A percentile compares a stretch with the other conserved stretches of the same genome.
These are phyloP conservation scores for Amylocystis lapponica DNA, from an alignment of 768 basidiomycete genomes.

Conservation along the genomic window DNA sequence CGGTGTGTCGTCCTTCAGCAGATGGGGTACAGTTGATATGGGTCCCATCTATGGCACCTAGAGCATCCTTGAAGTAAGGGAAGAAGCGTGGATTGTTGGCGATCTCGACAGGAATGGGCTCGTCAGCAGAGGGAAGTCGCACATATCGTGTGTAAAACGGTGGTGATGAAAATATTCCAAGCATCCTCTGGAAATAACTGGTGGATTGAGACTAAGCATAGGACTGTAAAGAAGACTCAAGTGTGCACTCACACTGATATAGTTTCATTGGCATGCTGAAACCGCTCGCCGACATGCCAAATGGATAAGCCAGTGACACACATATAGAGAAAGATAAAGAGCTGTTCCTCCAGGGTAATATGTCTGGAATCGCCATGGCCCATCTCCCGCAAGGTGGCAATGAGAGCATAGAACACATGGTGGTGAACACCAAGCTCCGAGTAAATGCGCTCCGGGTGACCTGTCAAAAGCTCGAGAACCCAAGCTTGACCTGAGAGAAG, in stretches of 20 bases:
- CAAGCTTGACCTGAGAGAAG: slow-evolving; percentile 4
- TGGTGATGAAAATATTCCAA: slow-evolving; percentile 19
- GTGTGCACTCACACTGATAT: slow-evolving; percentile 9
- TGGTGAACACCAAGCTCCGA: slow-evolving; percentile 2
- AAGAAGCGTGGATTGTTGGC: slow-evolving; percentile 25
- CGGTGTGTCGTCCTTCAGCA: slow-evolving; percentile 7
- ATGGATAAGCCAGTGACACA: slow-evolving; percentile 17
- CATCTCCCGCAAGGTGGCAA: slow-evolving; percentile 1
- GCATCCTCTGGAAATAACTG: slow-evolving; percentile 26
- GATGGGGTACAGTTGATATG: slow-evolving; percentile 21
- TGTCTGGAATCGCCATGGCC: slow-evolving; percentile 4
- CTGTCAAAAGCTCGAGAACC: slow-evolving; percentile 5
- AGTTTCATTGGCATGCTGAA: slow-evolving; percentile 19
- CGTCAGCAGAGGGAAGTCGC: slow-evolving; percentile 4
- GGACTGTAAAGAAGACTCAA: not conserved
- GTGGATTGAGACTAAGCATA: too few species aligned
- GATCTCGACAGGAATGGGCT: slow-evolving; percentile 21
- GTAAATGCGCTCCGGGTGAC: slow-evolving; percentile 4
- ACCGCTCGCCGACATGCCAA: slow-evolving; percentile 21
- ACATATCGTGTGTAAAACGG: slow-evolving; percentile 25
- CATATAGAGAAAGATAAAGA: slow-evolving; percentile 24
- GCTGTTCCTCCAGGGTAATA: slow-evolving; percentile 10
- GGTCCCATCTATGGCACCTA: slow-evolving; percentile 32
- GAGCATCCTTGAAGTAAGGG: slow-evolving; percentile 27
- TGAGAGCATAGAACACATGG: slow-evolving; percentile 6